Evolutionary conservation across 2,329 filamentous ascomycete species (phyloP).

Genomic region (Xylariales sp.): DNA sequence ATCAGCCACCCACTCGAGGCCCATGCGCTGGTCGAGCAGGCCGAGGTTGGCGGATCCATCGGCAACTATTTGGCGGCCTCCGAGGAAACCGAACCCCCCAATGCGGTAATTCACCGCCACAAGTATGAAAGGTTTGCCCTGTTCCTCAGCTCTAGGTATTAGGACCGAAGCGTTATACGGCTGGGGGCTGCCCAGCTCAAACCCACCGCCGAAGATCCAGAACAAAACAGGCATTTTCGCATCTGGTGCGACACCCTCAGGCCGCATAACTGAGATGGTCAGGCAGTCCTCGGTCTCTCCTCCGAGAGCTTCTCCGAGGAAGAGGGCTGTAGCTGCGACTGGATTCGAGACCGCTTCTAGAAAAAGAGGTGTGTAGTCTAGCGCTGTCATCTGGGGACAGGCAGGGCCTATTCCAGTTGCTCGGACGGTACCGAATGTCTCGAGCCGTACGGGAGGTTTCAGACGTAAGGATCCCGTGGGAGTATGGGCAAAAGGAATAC

Average conservation of each 20-base stretch:
- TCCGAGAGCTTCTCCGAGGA: not conserved
- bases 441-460: constrained; percentile 52
- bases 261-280: constrained; percentile 42
- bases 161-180: constrained; percentile 32
- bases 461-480: constrained; percentile 54
- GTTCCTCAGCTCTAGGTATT: constrained; percentile 27
- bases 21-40: constrained; percentile 55
- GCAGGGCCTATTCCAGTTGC: not conserved
- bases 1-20: constrained; percentile 57
- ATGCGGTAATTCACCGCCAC: constrained; percentile 63
- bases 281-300: constrained; percentile 45
- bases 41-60: constrained; percentile 57
- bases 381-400: not conserved
- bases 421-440: constrained; percentile 14
- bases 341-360: not conserved
- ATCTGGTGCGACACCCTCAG: constrained; percentile 32
- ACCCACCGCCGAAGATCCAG: constrained; percentile 55
- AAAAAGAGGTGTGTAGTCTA: not conserved
- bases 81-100: constrained; percentile 59
- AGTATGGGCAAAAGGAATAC: constrained; percentile 60
- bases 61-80: constrained; percentile 48
- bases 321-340: not conserved
- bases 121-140: constrained; percentile 55
- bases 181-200: constrained; percentile 29
- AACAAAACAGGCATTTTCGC: constrained; percentile 50